Evolutionary conservation across 345 rosid species (phyloP).

Genomic region (Salix arbutifolia): DNA sequence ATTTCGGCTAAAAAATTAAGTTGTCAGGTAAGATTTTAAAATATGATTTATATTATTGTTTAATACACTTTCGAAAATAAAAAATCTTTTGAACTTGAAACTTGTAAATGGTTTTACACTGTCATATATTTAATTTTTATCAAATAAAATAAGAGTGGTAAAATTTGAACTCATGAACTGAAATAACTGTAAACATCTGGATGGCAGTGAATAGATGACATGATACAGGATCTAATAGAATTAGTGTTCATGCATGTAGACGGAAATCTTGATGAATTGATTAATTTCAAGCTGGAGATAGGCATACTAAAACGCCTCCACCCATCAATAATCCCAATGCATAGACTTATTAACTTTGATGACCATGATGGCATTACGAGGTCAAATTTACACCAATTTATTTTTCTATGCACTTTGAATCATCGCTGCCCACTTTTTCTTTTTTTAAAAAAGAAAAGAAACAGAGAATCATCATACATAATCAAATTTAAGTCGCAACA

Average conservation of each 20-base stretch:
- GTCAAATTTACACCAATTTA: background rate
- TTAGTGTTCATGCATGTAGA: background rate
- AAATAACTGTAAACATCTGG: no score
- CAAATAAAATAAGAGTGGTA: accelerated
- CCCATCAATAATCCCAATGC: no score
- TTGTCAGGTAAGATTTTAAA: accelerated
- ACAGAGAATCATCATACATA: background rate
- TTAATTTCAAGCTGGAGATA: background rate
- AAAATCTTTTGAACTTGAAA: no score
- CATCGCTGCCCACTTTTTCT: background rate
- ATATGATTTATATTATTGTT: no score
- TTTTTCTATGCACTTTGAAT: background rate
- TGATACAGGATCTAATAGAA: no score
- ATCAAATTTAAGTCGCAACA: background rate
- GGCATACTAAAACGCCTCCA: no score
- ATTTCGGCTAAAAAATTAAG: no score
- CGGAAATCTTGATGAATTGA: background rate
- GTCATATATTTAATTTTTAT: no score
- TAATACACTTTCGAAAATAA: no score
- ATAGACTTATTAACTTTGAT: no score
- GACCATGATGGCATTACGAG: background rate
- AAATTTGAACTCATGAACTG: accelerated
- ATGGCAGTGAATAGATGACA: no score
- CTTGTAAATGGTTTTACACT: no score
- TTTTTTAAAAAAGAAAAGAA: background rate